These are phyloP conservation scores for Mycena epipterygia DNA, from an alignment of 768 basidiomycete species.

Conservation along the genomic window DNA sequence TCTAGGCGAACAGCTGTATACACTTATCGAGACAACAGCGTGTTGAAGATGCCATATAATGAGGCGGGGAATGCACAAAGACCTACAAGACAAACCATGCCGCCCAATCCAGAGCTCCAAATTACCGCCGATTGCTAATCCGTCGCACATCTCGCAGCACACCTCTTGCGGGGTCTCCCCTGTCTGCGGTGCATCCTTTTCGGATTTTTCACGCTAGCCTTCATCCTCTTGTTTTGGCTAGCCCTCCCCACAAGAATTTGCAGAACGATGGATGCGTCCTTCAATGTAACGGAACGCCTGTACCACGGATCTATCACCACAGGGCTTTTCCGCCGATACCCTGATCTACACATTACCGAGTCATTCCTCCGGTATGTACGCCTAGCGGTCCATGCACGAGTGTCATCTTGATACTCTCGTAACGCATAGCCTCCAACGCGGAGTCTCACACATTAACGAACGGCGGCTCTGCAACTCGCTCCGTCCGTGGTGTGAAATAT, in stretches of 20 bases:
- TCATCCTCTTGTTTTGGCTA: neutral
- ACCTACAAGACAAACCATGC: neutral
- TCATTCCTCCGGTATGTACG: neutral
- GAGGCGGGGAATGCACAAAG: too few relatives aligned
- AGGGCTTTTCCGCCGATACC: neutral
- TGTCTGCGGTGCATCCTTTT: neutral
- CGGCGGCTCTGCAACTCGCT: neutral
- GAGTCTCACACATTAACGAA: constrained; percentile 10
- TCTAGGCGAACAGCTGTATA: too few relatives aligned
- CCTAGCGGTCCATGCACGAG: too few relatives aligned
- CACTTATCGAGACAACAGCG: too few relatives aligned
- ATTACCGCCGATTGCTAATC: neutral
- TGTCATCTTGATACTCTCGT: too few relatives aligned
- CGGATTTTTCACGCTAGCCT: neutral
- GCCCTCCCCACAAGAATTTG: constrained; percentile 1
- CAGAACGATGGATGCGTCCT: neutral
- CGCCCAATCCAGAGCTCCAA: too few relatives aligned
- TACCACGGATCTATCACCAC: neutral
- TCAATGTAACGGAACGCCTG: neutral
- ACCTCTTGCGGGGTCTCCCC: neutral
- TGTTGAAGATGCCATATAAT: too few relatives aligned
- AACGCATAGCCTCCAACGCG: constrained; percentile 4
- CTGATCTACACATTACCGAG: neutral
- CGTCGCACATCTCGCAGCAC: neutral
- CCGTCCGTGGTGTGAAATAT: neutral